Conservation (phyloP, 768 basidiomycete species). For the Serendipita indica region DNA sequence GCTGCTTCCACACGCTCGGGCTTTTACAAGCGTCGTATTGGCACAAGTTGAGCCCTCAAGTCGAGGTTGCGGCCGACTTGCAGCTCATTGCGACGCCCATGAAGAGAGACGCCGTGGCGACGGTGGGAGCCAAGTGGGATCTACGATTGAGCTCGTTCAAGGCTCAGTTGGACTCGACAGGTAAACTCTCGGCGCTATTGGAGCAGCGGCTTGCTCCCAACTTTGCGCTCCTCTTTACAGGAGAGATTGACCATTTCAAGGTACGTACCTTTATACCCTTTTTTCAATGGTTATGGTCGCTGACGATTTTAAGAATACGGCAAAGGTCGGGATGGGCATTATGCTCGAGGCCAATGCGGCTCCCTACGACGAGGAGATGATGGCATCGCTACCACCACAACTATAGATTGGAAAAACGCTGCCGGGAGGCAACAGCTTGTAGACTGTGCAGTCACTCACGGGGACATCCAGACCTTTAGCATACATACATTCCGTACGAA, state of each 20-base stretch:
- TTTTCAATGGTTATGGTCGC: no score
- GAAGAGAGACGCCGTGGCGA: constrained; percentile 83
- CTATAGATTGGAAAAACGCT: constrained; percentile 2
- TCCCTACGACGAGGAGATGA: constrained; percentile 21
- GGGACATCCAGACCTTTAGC: no score
- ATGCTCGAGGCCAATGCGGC: constrained; percentile 63
- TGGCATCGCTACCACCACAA: constrained; percentile 17
- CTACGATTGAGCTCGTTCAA: constrained; percentile 87
- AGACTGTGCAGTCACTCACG: no score
- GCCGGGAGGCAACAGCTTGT: neutral
- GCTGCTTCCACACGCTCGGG: constrained; percentile 73
- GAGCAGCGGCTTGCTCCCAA: constrained; percentile 92
- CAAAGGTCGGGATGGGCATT: constrained; percentile 92
- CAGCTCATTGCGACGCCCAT: constrained; percentile 63
- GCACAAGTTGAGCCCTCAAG: constrained; percentile 89
- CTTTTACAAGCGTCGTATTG: constrained; percentile 86
- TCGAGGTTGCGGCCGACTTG: constrained; percentile 93
- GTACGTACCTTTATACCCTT: constrained; percentile 27
- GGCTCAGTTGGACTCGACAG: constrained; percentile 86
- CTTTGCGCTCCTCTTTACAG: constrained; percentile 85
- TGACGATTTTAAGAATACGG: constrained; percentile 52
- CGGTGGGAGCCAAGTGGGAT: constrained; percentile 92
- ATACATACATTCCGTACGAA: neutral
- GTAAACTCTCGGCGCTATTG: constrained; percentile 86
- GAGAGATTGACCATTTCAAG: constrained; percentile 99